phyloP scores from a whole-genome alignment of 495 filamentous ascomycete genomes.

The Podospora pseudoanserina region DNA sequence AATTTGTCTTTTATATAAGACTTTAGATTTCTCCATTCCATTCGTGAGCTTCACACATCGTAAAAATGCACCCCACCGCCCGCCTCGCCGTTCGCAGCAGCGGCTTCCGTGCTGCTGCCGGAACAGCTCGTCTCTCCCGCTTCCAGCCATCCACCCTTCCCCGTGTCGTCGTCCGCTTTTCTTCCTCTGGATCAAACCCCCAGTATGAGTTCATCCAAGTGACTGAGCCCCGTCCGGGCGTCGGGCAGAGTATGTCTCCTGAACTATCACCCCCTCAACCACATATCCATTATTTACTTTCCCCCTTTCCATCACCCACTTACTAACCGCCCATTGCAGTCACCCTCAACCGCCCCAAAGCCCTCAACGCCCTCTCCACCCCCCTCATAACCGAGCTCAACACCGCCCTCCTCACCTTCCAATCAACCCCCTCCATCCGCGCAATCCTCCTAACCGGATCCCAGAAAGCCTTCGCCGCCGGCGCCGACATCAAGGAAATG shows the following conservation, averaged over 20 bases:
- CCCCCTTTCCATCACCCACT: slow-evolving; percentile 1
- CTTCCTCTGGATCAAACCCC: slow-evolving; percentile 55
- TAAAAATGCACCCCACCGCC: slow-evolving; percentile 20
- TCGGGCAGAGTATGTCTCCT: slow-evolving; percentile 69
- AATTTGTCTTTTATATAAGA: not conserved
- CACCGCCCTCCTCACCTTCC: slow-evolving; percentile 67
- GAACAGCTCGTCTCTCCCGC: slow-evolving; percentile 36
- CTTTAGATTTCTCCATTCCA: not conserved
- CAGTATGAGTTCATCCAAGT: slow-evolving; percentile 78
- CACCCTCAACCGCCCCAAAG: slow-evolving; percentile 92
- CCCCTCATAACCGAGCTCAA: slow-evolving; percentile 90
- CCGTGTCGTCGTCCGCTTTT: slow-evolving; percentile 40
- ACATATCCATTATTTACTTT: not conserved
- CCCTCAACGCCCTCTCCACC: slow-evolving; percentile 85
- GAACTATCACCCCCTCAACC: not conserved
- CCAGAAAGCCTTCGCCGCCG: slow-evolving; percentile 86
- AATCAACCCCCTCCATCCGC: slow-evolving; percentile 63
- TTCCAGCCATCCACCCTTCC: slow-evolving; percentile 47
- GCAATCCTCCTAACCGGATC: slow-evolving; percentile 85
- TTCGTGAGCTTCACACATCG: not conserved
- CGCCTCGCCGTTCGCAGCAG: slow-evolving; percentile 51
- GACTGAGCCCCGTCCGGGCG: slow-evolving; percentile 78
- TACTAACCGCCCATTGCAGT: slow-evolving; percentile 48
- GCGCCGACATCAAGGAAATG: slow-evolving; percentile 99
- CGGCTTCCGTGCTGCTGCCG: slow-evolving; percentile 12